Evolutionary conservation across 2,329 filamentous ascomycete genomes (phyloP).

Genomic region (Microthyrium microscopicum): DNA sequence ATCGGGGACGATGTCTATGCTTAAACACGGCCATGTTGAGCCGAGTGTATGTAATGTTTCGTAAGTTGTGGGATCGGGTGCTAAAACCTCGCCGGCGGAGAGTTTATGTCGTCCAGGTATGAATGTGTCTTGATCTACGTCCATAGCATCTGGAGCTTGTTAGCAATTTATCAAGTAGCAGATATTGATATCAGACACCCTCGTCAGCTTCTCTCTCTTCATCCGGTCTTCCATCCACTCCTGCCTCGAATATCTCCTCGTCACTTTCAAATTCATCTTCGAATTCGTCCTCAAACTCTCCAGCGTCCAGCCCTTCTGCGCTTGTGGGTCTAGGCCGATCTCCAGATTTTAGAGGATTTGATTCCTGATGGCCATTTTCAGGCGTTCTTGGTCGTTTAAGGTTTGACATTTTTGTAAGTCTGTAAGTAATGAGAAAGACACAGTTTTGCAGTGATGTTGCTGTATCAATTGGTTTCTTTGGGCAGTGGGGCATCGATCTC

Average conservation of each 20-base stretch:
- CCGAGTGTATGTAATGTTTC: slow-evolving; percentile 93
- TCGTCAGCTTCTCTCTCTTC: slow-evolving; percentile 86
- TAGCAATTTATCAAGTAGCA: slow-evolving; percentile 1
- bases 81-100: slow-evolving; percentile 75
- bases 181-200: slow-evolving; percentile 3
- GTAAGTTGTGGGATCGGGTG: slow-evolving; percentile 87
- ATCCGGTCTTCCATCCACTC: slow-evolving; percentile 82
- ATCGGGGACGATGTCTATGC: slow-evolving; percentile 83
- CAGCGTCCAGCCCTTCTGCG: slow-evolving; percentile 34
- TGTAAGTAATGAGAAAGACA: too few species aligned
- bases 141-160: slow-evolving; percentile 52
- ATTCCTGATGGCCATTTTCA: slow-evolving; percentile 41
- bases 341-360: slow-evolving; percentile 39
- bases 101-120: slow-evolving; percentile 90
- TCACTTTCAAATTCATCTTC: slow-evolving; percentile 88
- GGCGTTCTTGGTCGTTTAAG: too few species aligned
- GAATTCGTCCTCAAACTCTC: slow-evolving; percentile 89
- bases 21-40: slow-evolving; percentile 92
- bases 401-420: too few species aligned
- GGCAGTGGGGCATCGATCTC: too few species aligned
- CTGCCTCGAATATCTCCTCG: slow-evolving; percentile 87
- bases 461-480: too few species aligned
- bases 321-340: slow-evolving; percentile 36
- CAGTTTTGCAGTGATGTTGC: too few species aligned
- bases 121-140: slow-evolving; percentile 85